Evolutionary conservation across 345 rosid species (phyloP), one percentile per base, ranked within the genome.

Genomic region (Cochlearia excelsa): DNA sequence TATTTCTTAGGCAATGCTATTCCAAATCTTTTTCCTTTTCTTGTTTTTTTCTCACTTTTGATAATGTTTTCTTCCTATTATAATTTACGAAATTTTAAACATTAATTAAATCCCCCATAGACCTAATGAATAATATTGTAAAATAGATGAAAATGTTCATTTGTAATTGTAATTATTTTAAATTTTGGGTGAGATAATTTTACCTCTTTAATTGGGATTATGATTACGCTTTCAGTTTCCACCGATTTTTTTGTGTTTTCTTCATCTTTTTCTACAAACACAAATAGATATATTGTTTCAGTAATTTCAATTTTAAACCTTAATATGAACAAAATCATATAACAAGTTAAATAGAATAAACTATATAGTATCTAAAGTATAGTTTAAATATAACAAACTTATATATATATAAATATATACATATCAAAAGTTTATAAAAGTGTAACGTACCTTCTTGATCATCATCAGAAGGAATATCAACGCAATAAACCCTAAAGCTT

Each of bases 401-500:
- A 42, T n/a, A 54, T 34, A 44, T 26, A 9, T 29, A 35, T 5
- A 53, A 34, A 53, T 45, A 11, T 64, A 53, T 45, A 28, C 51
- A 26, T 39, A 33, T 30, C 31, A 28, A 9, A n/a, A 40, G 41
- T 38, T 1, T 9, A 46, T 23, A 11, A 46, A 46, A 37, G 51
- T 68, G 40, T 7, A 23, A 39, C 30, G 47, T 61, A 69, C 73
- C 73, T 47, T 69, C 66, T 1, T 70, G n/a, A 9, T 39, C 67
- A 6, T 65, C 66, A 35, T 23, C 52, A 49, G 66, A 51, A 42
- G 66, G 9, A 49, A 68, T 63, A 45, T 76, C 56, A 3, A 59
- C 35, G 63, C 78, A 79, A 63, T 79, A 79, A 46, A 79, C 73
- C 57, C 74, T 74, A 73, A 79, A 79, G 68, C 78, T 76, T 26